Percentiles rank a stretch among this genome's conserved stretches.
These are phyloP conservation scores for Jatropha curcas DNA, from an alignment of 345 rosid genomes.

Conservation along the genomic window DNA sequence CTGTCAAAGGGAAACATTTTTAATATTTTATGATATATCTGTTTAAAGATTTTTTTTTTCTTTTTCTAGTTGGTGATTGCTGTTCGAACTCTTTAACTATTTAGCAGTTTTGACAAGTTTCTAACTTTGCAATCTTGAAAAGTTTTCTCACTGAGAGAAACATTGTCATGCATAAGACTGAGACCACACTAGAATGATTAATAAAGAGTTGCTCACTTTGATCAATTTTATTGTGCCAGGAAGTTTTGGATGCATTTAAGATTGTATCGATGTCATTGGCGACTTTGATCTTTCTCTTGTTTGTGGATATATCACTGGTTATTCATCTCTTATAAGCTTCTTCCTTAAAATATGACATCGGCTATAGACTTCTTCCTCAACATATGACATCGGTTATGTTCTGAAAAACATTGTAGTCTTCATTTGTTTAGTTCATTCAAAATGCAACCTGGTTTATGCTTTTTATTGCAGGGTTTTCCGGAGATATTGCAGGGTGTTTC, in stretches of 20 bases:
- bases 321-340: background rate
- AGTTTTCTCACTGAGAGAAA: too few species aligned
- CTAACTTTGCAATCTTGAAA: too few species aligned
- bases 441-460: too few species aligned
- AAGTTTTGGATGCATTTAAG: background rate
- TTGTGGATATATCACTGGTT: too few species aligned
- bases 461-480: background rate
- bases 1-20: background rate
- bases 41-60: background rate
- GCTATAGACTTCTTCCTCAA: background rate
- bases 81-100: too few species aligned
- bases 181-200: too few species aligned
- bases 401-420: background rate
- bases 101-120: background rate
- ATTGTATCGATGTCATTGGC: background rate
- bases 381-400: background rate
- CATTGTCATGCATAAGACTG: too few species aligned
- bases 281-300: background rate
- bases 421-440: background rate
- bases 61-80: too few species aligned
- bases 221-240: too few species aligned
- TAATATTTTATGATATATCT: background rate
- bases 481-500: background rate
- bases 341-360: background rate
- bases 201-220: too few species aligned